Evolutionary conservation across 176 grass and related monocot genomes (phyloP), one percentile per base, ranked within the genome.

Genomic region (Cenchrus purpureus): DNA sequence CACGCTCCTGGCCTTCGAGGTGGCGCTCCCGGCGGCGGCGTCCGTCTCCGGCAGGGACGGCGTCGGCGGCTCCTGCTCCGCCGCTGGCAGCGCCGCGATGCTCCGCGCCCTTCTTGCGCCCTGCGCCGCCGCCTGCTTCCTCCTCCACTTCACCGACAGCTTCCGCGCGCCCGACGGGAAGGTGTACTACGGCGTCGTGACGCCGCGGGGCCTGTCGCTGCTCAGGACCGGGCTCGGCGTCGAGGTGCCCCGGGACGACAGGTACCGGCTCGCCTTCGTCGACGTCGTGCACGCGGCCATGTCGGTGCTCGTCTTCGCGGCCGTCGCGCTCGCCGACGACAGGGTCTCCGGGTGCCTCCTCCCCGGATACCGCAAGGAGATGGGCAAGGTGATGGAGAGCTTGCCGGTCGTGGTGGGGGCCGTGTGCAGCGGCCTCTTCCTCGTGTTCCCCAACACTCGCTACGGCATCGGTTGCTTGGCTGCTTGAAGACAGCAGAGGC

Each of bases 121-220:
- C 22, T 91, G 86, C 79, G 84, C 55, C 19, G 80, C 82, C 13
- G 84, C 91, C 40, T 93, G 89, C 84, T 93, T 93, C 91, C 61
- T 93, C 69, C 90, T 88, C 87, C 91, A 97, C 91, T 93, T 97
- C 89, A 86, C 82, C 80, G 87, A 91, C 69, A 91, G 94, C 80
- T 97, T 96, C 81, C 91, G 86, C 31, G 68, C 76, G 54, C 59
- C 86, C 4, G 89, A 95, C 83, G 91, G 91, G 15, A 87, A 54
- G 80, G 91, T 89, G 17, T 91, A 96, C 86, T 89, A 91, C 76
- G 94, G 88, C 22, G 32, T 93, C 69, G 88, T 96, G 37, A 96
- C 86, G 31, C 91, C 88, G 7, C 28, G 84, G 52, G 91, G 88
- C 2, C 86, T 93, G 50, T 79, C 86, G 11, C 83, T 96, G 13